A percentile compares a stretch with the other conserved stretches of the same genome.
Evolutionary conservation across 306 rosid species (phyloP).

Genomic region (Macrotyloma uniflorum): DNA sequence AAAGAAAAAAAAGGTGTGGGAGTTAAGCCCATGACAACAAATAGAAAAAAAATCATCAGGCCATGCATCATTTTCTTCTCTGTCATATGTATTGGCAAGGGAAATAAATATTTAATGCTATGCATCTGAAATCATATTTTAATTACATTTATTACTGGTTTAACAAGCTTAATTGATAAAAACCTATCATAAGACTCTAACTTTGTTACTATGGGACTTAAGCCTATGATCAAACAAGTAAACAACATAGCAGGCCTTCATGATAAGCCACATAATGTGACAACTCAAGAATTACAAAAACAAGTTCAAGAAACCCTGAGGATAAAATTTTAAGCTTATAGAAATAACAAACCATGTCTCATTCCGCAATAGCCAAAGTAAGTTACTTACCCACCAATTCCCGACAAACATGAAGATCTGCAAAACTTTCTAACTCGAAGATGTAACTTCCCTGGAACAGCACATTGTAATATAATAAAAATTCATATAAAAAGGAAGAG

Average conservation of each 20-base stretch:
- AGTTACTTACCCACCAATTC: constrained; percentile 76
- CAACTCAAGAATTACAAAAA: constrained; percentile 17
- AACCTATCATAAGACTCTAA: neutral
- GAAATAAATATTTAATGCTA: constrained; percentile 19
- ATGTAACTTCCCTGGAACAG: constrained; percentile 80
- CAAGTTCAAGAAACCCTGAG: neutral
- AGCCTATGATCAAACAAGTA: constrained; percentile 17
- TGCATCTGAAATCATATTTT: constrained; percentile 17
- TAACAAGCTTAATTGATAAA: constrained; percentile 7
- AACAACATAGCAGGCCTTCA: constrained; percentile 21
- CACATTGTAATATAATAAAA: constrained; percentile 14
- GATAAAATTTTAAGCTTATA: neutral
- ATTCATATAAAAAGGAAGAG: constrained; percentile 4
- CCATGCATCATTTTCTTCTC: neutral
- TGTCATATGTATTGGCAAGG: neutral
- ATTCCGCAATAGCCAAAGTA: constrained; percentile 3
- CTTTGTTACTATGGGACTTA: constrained; percentile 16
- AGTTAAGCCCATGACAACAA: too few species aligned
- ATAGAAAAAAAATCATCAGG: neutral
- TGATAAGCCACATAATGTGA: constrained; percentile 26
- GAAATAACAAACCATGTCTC: constrained; percentile 17
- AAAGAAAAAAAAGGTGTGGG: constrained; percentile 4
- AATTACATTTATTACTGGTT: neutral
- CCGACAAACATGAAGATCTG: constrained; percentile 85
- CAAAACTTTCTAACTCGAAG: constrained; percentile 77